Evolutionary conservation across 2,329 filamentous ascomycete genomes (phyloP), one percentile per base, ranked within the genome.

Genomic region (Colletotrichum abscissum): DNA sequence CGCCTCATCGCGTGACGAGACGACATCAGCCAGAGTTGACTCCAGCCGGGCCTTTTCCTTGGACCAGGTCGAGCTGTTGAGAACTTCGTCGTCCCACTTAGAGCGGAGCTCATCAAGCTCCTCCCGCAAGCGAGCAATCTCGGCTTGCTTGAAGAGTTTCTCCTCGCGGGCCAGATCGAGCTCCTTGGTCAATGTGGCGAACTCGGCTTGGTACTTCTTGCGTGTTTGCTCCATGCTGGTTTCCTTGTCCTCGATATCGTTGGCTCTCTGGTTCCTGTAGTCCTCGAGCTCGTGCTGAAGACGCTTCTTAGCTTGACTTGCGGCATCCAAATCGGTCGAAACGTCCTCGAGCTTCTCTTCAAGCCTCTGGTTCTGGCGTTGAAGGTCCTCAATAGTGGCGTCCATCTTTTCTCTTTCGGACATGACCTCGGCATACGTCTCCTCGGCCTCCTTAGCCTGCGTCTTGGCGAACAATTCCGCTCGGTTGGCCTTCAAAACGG

Each of bases 21-120:
- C 93, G 38, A 98, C 90, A 81, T 98, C 95, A 63, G 96, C 92
- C 67, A 99, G 88, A 5, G 95, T 97, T 73, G 95, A 91, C 81
- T 98, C 96, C 54, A 99, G 88, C 19, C 96, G 92, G 19, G 95
- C 90, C 87, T 98, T 98, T 85, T 99, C 96, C 86, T 99, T 99
- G 14, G 95, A 95, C 95, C 97, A 98, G 0, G 96, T 98, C 19
- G 95, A 97, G 83, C 95, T 97, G 84, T 98, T 98, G 77, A 98
- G 90, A 12, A 98, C 95, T 84, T 99, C 96, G 78, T 98, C 95
- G 79, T 99, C 97, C 96, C 97, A 98, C 85, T 98, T 98, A 77
- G 92, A 95, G 76, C 97, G 92, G 72, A 98, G 89, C 78, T 98
- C 95, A 78, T 99, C 97, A 28, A 98, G 91, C 83, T 99, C 97